Conservation (phyloP, 148 eudicot genomes). For the Rhododendron kiyosumense region DNA sequence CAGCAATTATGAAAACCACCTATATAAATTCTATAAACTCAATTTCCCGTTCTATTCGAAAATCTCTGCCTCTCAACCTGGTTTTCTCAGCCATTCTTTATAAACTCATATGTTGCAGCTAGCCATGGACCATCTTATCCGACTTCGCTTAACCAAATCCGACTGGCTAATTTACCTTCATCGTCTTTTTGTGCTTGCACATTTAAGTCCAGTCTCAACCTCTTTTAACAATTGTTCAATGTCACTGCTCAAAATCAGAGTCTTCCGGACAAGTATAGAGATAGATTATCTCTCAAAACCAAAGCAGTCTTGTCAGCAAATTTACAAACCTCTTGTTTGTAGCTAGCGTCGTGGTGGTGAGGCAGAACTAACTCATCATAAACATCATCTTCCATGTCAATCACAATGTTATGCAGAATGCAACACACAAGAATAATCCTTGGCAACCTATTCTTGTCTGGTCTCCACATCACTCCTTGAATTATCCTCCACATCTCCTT, state of each 20-base stretch:
- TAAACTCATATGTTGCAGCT: background rate
- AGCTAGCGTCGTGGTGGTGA: constrained; percentile 50
- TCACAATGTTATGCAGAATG: constrained; percentile 74
- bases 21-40: background rate
- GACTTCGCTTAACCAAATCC: background rate
- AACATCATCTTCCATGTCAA: constrained; percentile 72
- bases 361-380: constrained; percentile 44
- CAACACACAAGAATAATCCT: constrained; percentile 83
- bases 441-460: constrained; percentile 76
- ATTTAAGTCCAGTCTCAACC: background rate
- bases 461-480: constrained; percentile 83
- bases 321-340: constrained; percentile 55
- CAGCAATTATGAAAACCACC: background rate
- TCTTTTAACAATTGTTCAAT: background rate
- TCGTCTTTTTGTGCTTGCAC: background rate
- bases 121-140: constrained; percentile 3
- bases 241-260: constrained; percentile 8
- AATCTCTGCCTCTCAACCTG: background rate
- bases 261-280: constrained; percentile 42
- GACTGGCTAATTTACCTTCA: background rate
- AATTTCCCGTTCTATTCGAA: background rate
- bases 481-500: constrained; percentile 83
- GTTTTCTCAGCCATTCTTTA: background rate
- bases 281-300: constrained; percentile 48
- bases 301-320: constrained; percentile 44